Evolutionary conservation across 345 rosid genomes (phyloP).

Genomic region (Boechera divaricarpa): DNA sequence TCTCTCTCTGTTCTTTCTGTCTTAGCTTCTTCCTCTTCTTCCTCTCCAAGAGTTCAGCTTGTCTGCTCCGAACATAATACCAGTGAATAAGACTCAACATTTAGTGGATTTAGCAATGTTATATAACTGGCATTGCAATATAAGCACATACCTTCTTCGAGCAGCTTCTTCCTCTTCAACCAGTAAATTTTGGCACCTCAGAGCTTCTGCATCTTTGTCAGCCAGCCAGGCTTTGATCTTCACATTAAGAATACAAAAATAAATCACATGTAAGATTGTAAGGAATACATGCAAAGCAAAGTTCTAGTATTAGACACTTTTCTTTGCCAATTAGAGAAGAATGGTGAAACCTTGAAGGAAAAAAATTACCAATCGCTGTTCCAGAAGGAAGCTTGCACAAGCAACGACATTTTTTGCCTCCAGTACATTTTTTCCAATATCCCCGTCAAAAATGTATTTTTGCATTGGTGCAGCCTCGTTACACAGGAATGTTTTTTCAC

Average conservation of each 20-base stretch:
- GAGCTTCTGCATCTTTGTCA: conserved; percentile 93
- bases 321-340: conserved; percentile 28
- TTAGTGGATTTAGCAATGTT: neutral
- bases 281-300: conserved; percentile 11
- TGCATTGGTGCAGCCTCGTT: conserved; percentile 76
- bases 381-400: conserved; percentile 82
- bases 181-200: conserved; percentile 88
- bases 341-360: conserved; percentile 22
- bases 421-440: conserved; percentile 74
- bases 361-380: conserved; percentile 76
- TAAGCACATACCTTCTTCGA: conserved; percentile 67
- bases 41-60: conserved; percentile 78
- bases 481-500: conserved; percentile 85
- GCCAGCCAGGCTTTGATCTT: conserved; percentile 93
- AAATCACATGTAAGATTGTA: neutral
- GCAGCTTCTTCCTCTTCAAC: conserved; percentile 99
- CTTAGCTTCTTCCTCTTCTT: conserved; percentile 83
- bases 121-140: conserved; percentile 23
- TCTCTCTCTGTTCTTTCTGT: conserved; percentile 84
- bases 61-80: conserved; percentile 53
- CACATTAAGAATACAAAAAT: conserved; percentile 19
- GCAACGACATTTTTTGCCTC: conserved; percentile 89
- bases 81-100: conserved; percentile 23
- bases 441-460: conserved; percentile 91
- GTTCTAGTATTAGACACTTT: conserved; percentile 10